Evolutionary conservation across 345 rosid genomes (phyloP), one percentile per base, ranked within the genome.

Genomic region (Balakata baccata): DNA sequence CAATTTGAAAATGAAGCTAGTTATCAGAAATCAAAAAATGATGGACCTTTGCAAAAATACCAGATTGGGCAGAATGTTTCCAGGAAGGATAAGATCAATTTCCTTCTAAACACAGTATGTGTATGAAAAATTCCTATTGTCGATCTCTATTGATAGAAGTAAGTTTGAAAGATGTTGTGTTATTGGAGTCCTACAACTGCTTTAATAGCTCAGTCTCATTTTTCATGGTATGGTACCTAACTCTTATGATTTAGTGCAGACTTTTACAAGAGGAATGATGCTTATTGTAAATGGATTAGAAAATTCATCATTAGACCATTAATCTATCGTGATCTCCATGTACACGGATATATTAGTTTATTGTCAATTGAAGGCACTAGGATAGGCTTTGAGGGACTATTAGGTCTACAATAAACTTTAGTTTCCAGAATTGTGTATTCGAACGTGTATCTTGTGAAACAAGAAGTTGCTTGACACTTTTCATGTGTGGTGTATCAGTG

Each of bases 101-200:
- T 91, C 85, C 92, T 43, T 43, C 76, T 89, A 38, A 86, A 79
- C 78, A 86, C 91, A 6, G 98, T 90, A 82, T 87, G 96, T 70
- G 38, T 59, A 51, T 64, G 7, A 59, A 56, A 16, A 57, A 12
- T 70, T 66, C 25, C 38, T 49, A 11, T 16, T 2, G 39, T 45
- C 54, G 2, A 1, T 29, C 51, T 45, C 64, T 64, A 64, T 14
- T 7, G 14, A 64, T 39, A 18, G 10, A 7, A 45, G 5, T 41
- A 3, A 41, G 25, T n/a, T 25, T 23, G n/a, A 39, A 39, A 37
- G 14, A 7, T 7, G 39, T 64, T 41, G 11, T 39, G 25, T 64
- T 9, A 58, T 10, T 45, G 3, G 29, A 64, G 23, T 64, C 20
- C 66, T 62, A 37, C 37, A 37, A 62, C 20, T 34, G 50, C 13